phyloP scores from a whole-genome alignment of 352 stramenopile species.

The Thraustochytrium sp. region DNA sequence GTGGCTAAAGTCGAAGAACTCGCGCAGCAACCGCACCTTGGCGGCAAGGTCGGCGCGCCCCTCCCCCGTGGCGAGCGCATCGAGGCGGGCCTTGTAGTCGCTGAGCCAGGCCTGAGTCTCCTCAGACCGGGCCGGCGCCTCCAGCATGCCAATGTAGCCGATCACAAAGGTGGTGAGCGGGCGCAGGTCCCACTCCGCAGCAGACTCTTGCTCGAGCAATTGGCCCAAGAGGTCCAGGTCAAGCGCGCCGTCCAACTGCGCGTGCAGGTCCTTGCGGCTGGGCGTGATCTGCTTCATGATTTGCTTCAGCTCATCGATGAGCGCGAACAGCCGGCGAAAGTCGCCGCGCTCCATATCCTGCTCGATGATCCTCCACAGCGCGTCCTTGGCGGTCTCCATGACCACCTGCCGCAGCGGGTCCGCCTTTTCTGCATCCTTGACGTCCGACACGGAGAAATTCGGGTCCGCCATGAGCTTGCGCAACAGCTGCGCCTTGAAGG shows the following conservation, averaged over 20 bases:
- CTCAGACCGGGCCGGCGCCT: background rate
- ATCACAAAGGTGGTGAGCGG: constrained; percentile 5
- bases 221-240: constrained; percentile 12
- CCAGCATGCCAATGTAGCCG: constrained; percentile 18
- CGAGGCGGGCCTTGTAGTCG: background rate
- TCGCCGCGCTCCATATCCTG: background rate
- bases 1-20: constrained; percentile 37
- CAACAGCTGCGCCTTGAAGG: background rate
- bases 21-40: background rate
- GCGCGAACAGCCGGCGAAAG: constrained; percentile 5
- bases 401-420: background rate
- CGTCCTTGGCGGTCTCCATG: background rate
- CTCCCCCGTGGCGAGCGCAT: background rate
- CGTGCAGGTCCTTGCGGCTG: constrained; percentile 12
- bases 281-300: background rate
- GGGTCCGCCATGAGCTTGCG: constrained; percentile 21
- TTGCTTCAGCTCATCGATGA: constrained; percentile 15
- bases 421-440: background rate
- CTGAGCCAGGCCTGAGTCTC: background rate
- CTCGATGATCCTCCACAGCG: constrained; percentile 13
- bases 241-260: background rate
- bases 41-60: background rate
- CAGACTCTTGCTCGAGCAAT: background rate
- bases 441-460: background rate
- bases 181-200: background rate